phyloP scores from a whole-genome alignment of 1,139 yeast species.

The Blastobotrys persicus region DNA sequence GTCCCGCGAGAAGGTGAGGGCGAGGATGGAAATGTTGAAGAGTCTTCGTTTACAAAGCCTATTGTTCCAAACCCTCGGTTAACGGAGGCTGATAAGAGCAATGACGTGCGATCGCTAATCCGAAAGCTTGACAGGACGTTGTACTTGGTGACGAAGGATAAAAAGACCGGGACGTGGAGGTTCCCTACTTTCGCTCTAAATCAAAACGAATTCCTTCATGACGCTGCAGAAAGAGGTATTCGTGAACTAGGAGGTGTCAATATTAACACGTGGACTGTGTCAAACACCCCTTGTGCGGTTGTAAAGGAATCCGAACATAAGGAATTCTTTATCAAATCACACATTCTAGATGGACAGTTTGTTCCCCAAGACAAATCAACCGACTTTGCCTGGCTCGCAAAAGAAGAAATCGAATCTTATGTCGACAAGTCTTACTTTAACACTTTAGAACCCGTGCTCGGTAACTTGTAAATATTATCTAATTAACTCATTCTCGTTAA shows the following conservation, averaged over 20 bases:
- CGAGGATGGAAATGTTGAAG: conserved; percentile 43
- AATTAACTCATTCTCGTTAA: conserved; percentile 3
- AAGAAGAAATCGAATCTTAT: conserved; percentile 64
- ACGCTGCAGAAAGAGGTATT: conserved; percentile 73
- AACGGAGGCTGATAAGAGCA: conserved; percentile 70
- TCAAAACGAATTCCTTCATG: conserved; percentile 56
- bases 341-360: conserved; percentile 84
- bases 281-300: conserved; percentile 82
- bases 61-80: conserved; percentile 67
- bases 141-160: conserved; percentile 60
- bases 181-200: conserved; percentile 65
- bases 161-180: conserved; percentile 53
- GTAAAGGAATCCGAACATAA: conserved; percentile 33
- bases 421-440: conserved; percentile 57
- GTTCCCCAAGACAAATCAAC: conserved; percentile 44
- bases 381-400: conserved; percentile 79
- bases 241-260: conserved; percentile 67
- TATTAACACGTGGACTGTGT: conserved; percentile 85
- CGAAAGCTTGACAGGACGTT: conserved; percentile 77
- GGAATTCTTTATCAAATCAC: conserved; percentile 80
- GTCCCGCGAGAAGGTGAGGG: conserved; percentile 60
- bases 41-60: conserved; percentile 55
- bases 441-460: conserved; percentile 29
- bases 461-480: conserved; percentile 20
- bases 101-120: conserved; percentile 67